These are phyloP conservation scores for Irpex rosettiformis DNA, from an alignment of 1,284 basidiomycete genomes.

Conservation along the genomic window DNA sequence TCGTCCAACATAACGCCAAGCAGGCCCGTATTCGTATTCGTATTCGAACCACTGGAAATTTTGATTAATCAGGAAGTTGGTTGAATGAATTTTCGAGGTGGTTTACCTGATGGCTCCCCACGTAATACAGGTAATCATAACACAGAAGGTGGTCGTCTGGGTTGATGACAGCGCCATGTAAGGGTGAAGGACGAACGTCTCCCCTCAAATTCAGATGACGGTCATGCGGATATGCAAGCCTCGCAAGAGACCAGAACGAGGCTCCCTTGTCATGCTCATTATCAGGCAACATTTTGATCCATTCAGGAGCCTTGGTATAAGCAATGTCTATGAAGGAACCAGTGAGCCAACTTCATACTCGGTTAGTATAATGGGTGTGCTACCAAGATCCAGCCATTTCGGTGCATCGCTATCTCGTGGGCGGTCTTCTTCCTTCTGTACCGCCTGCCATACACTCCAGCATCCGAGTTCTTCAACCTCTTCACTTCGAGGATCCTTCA, in stretches of 20 bases:
- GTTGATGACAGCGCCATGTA: slow-evolving; percentile 29
- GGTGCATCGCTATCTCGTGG: slow-evolving; percentile 46
- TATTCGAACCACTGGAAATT: slow-evolving; percentile 37
- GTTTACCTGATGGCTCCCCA: background rate
- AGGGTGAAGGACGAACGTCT: slow-evolving; percentile 33
- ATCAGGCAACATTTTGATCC: slow-evolving; percentile 37
- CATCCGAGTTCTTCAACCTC: slow-evolving; percentile 59
- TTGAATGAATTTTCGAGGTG: background rate
- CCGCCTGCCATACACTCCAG: slow-evolving; percentile 61
- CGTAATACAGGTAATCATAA: slow-evolving; percentile 52
- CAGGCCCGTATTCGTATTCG: slow-evolving; percentile 42
- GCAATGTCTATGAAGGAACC: slow-evolving; percentile 38
- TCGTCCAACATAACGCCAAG: slow-evolving; percentile 45
- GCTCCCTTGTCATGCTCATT: slow-evolving; percentile 38
- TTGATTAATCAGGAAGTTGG: slow-evolving; percentile 2
- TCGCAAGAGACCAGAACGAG: slow-evolving; percentile 43
- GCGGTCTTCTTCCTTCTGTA: slow-evolving; percentile 38
- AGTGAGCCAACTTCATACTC: background rate
- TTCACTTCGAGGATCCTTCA: slow-evolving; percentile 32
- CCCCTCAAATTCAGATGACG: slow-evolving; percentile 28
- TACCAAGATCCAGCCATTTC: slow-evolving; percentile 49
- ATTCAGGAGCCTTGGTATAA: slow-evolving; percentile 42
- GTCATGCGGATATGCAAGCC: slow-evolving; percentile 40
- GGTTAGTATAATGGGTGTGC: slow-evolving; percentile 1
- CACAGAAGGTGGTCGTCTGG: slow-evolving; percentile 53